These are phyloP conservation scores for Zygosaccharomyces sapae DNA, from an alignment of 1,139 yeast genomes.

Conservation along the genomic window DNA sequence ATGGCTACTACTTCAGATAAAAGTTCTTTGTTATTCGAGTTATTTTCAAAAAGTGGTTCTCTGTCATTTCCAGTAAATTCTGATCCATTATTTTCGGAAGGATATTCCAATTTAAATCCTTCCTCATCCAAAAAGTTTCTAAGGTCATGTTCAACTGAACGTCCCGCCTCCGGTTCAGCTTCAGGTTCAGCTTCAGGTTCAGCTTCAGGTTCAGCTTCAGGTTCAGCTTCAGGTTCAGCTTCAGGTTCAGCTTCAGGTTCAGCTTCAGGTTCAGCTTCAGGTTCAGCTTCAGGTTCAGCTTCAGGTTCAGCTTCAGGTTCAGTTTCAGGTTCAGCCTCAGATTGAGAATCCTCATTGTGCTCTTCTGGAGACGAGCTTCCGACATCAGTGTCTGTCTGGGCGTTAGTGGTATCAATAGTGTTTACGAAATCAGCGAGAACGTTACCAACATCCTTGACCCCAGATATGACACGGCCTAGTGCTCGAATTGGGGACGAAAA, in stretches of 20 bases:
- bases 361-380: neutral
- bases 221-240: too few relatives aligned
- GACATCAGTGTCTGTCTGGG: slow-evolving; percentile 7
- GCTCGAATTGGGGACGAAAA: slow-evolving; percentile 19
- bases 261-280: too few relatives aligned
- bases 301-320: too few relatives aligned
- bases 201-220: too few relatives aligned
- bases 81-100: neutral
- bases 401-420: slow-evolving; percentile 15
- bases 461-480: slow-evolving; percentile 12
- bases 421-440: slow-evolving; percentile 18
- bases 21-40: neutral
- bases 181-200: too few relatives aligned
- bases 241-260: too few relatives aligned
- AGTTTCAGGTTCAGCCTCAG: neutral
- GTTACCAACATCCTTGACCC: slow-evolving; percentile 17
- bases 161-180: too few relatives aligned
- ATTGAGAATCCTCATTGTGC: neutral
- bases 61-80: neutral
- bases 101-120: too few relatives aligned
- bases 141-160: too few relatives aligned
- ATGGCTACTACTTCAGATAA: slow-evolving; percentile 7
- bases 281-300: too few relatives aligned
- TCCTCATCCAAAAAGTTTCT: too few relatives aligned
- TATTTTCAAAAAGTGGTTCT: neutral